Conservation (phyloP, 73 alveolate genomes). For the Paraurostyla sp. region DNA sequence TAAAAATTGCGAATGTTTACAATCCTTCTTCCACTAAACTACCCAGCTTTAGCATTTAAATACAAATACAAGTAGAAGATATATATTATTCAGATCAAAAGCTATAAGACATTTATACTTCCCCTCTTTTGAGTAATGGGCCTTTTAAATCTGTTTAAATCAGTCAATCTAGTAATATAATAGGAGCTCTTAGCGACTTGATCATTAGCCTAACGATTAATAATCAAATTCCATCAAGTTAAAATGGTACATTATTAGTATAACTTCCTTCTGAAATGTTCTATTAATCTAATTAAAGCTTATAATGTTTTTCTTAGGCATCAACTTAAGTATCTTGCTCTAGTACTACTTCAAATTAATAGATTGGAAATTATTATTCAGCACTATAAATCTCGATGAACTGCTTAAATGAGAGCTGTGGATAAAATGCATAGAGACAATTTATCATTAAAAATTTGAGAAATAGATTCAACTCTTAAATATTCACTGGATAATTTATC, state of each 20-base stretch:
- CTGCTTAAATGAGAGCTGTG: not conserved
- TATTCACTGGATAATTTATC: not conserved
- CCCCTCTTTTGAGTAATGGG: constrained; percentile 11
- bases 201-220: not conserved
- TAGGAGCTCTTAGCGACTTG: not conserved
- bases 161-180: not conserved
- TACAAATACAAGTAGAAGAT: not conserved
- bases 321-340: not conserved
- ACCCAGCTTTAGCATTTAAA: not conserved
- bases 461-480: not conserved
- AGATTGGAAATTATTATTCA: not conserved
- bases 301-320: not conserved
- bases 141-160: constrained; percentile 16
- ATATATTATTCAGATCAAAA: constrained; percentile 3
- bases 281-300: not conserved
- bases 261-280: not conserved
- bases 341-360: not conserved
- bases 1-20: not conserved
- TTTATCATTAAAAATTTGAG: not conserved
- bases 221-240: not conserved
- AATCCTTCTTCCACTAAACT: constrained; percentile 52
- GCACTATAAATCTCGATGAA: not conserved
- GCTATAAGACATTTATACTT: not conserved
- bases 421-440: not conserved
- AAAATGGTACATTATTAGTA: not conserved